Evolutionary conservation across 1,284 basidiomycete genomes (phyloP).

Genomic region (Singerocomus inundabilis): DNA sequence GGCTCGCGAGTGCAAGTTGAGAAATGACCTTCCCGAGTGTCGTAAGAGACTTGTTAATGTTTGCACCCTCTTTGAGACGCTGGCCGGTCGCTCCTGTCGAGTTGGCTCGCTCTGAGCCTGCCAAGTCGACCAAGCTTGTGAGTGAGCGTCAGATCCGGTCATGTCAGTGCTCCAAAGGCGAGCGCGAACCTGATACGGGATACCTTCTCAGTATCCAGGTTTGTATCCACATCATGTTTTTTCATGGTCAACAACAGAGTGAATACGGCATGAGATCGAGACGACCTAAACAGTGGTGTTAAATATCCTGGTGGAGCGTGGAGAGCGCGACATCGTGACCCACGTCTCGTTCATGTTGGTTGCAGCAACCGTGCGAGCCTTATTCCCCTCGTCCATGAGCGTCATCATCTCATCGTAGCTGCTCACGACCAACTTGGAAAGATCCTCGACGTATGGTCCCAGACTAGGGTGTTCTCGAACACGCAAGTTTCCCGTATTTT

Average conservation of each 20-base stretch:
- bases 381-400: conserved; percentile 99
- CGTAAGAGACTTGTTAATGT: conserved; percentile 98
- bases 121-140: conserved; percentile 83
- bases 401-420: conserved; percentile 96
- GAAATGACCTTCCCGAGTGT: conserved; percentile 98
- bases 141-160: conserved; percentile 11
- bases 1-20: conserved; percentile 78
- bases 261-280: conserved; percentile 97
- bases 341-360: conserved; percentile 99
- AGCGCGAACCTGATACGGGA: conserved; percentile 82
- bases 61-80: conserved; percentile 92
- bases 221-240: conserved; percentile 76
- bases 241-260: conserved; percentile 93
- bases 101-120: conserved; percentile 96
- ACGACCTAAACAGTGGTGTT: conserved; percentile 56
- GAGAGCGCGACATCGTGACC: conserved; percentile 27
- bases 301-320: not conserved
- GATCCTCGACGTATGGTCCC: conserved; percentile 96
- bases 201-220: conserved; percentile 93
- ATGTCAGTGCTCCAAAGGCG: not conserved
- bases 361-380: conserved; percentile 95
- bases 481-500: conserved; percentile 93
- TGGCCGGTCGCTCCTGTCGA: conserved; percentile 96
- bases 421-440: conserved; percentile 90
- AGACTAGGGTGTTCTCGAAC: conserved; percentile 95